Evolutionary conservation across 208 protist species (phyloP), one percentile per base, ranked within the genome.

Genomic region (Trypanosoma scelopori): DNA sequence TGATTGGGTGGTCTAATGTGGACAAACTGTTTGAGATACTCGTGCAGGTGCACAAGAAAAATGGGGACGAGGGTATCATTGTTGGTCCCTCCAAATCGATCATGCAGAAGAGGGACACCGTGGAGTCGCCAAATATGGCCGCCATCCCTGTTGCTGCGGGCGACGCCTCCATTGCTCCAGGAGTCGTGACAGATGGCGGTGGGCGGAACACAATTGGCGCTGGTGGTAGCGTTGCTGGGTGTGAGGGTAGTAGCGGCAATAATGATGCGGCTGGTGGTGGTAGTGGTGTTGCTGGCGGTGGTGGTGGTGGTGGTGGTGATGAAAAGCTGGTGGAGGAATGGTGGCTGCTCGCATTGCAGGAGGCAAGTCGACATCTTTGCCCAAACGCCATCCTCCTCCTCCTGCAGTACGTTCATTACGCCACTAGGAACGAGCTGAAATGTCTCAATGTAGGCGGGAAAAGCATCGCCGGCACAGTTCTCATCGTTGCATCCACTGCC

Each of bases 11-110:
- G 86, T 3, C 57, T 9, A 74, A 51, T n/a, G 41, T 89, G 2
- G 65, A 89, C 28, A 70, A 66, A 30, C 56, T 92, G 9, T 66
- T 93, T 18, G 71, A 89, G 11, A 73, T 87, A 5, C 61, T 93
- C 30, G 12, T 47, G 5, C 57, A 63, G 15, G 69, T 74, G 18
- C 45, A 60, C 42, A 67, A 62, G 49, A 72, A 72, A 39, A 65
- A 46, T 22, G 58, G 42, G 20, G 49, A 72, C 41, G 66, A 63
- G 42, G n/a, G 69, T 49, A 41, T 74, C 25, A 55, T 67, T 27
- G 20, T 61, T 4, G 69, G 69, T 7, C 69, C 69, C 3, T 61
- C 57, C 35, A 45, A 37, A 22, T 15, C 5, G 12, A 35, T 23
- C 9, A 47, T 78, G 15, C 75, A 75, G 47, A 41, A 60, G 3